Evolutionary conservation across 805 yeast species (phyloP).

Genomic region (Schwanniomyces sp.): DNA sequence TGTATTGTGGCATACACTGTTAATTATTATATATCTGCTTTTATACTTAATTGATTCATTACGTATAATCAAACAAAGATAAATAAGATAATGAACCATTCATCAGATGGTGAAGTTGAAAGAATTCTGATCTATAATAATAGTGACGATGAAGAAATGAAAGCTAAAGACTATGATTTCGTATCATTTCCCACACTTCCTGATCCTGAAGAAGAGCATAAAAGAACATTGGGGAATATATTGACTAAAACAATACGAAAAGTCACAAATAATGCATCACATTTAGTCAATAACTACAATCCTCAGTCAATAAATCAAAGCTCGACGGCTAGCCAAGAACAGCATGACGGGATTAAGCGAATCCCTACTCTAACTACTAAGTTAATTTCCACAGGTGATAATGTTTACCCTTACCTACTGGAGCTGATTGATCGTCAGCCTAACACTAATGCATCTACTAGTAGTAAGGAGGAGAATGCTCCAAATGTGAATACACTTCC

Average conservation of each 20-base stretch:
- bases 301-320: not conserved
- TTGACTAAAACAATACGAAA: constrained; percentile 38
- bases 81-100: not conserved
- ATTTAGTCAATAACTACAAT: constrained; percentile 27
- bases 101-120: not conserved
- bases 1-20: not conserved
- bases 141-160: constrained; percentile 10
- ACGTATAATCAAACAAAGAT: not conserved
- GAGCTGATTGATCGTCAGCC: not conserved
- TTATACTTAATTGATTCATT: not conserved
- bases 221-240: constrained; percentile 32
- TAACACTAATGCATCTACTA: not conserved
- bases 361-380: constrained; percentile 6
- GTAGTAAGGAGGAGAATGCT: not conserved
- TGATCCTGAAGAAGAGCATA: constrained; percentile 37
- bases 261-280: constrained; percentile 43
- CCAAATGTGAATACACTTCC: not conserved
- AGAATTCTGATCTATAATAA: constrained; percentile 8
- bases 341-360: not conserved
- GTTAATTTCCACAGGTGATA: not conserved
- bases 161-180: constrained; percentile 23
- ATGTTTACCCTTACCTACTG: not conserved
- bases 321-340: not conserved
- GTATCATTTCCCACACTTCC: constrained; percentile 44
- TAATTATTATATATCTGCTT: not conserved